phyloP scores from a whole-genome alignment of 192 early-diverging fungal species.

The Cetraspora pellucida region DNA sequence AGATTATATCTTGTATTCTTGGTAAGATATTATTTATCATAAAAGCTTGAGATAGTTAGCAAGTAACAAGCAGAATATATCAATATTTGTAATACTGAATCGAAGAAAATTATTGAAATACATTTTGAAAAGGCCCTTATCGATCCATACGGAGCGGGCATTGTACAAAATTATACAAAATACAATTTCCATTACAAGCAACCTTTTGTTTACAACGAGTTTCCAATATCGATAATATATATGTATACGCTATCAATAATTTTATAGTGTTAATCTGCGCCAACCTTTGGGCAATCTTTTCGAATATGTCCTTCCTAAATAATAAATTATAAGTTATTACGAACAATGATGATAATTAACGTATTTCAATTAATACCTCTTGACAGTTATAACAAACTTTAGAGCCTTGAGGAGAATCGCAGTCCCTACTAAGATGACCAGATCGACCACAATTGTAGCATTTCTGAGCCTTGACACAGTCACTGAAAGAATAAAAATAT shows the following conservation, averaged over 20 bases:
- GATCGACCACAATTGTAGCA: conserved; percentile 1
- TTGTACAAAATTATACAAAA: no score
- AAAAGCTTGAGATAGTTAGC: no score
- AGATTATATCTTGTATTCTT: background rate
- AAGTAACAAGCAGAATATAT: no score
- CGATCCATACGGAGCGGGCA: no score
- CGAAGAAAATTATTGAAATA: no score
- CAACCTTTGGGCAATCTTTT: background rate
- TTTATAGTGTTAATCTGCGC: background rate
- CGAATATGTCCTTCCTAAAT: conserved; percentile 5
- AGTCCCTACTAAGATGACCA: conserved; percentile 8
- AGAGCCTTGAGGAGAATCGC: background rate
- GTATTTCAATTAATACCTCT: background rate
- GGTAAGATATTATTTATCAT: no score
- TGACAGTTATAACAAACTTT: conserved; percentile 18
- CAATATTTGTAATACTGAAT: no score
- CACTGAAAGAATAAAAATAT: background rate
- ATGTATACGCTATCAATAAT: background rate
- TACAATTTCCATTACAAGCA: no score
- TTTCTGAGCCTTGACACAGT: conserved; percentile 3
- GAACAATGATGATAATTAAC: background rate
- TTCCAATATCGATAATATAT: background rate
- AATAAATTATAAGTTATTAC: background rate
- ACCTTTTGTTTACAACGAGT: no score
- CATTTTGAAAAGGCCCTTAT: no score